A percentile compares a stretch with the other conserved stretches of the same genome.
These are phyloP conservation scores for Bimuria novae-zelandiae DNA, from an alignment of 2,329 filamentous ascomycete genomes.

Conservation along the genomic window DNA sequence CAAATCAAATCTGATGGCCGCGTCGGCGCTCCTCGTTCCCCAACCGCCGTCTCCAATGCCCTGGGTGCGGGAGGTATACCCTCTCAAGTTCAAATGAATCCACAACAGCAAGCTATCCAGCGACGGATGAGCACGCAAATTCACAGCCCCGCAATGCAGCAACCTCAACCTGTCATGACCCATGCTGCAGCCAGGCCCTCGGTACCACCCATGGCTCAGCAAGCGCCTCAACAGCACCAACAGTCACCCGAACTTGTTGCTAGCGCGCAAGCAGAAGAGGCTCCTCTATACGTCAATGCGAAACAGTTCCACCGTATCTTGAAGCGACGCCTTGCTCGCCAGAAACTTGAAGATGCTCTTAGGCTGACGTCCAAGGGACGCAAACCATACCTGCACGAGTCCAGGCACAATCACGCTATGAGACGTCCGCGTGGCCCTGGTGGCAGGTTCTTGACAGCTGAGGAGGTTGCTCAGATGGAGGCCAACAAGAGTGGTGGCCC, in stretches of 20 bases:
- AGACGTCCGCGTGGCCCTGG: conserved; percentile 89
- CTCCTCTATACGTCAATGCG: conserved; percentile 95
- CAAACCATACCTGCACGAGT: conserved; percentile 97
- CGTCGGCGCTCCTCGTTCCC: conserved; percentile 76
- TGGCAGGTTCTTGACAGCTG: conserved; percentile 92
- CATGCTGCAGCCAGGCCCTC: conserved; percentile 63
- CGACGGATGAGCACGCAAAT: conserved; percentile 50
- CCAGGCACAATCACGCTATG: conserved; percentile 98
- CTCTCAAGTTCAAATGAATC: conserved; percentile 47
- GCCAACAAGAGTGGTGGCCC: conserved; percentile 32
- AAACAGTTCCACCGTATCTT: conserved; percentile 98
- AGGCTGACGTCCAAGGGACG: conserved; percentile 91
- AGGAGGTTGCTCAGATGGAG: conserved; percentile 92
- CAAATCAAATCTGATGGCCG: conserved; percentile 70
- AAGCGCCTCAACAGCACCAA: conserved; percentile 68
- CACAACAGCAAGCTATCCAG: conserved; percentile 41
- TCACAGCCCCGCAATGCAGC: conserved; percentile 60
- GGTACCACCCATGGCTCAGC: conserved; percentile 55
- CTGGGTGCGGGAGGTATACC: conserved; percentile 52
- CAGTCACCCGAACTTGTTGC: conserved; percentile 81
- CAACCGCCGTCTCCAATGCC: conserved; percentile 68
- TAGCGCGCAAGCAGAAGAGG: conserved; percentile 74
- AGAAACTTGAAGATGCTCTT: conserved; percentile 90
- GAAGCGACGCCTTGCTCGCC: conserved; percentile 89
- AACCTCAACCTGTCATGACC: conserved; percentile 75